Conservation (phyloP, 768 basidiomycete genomes). For the Phaeotremella fagi region DNA sequence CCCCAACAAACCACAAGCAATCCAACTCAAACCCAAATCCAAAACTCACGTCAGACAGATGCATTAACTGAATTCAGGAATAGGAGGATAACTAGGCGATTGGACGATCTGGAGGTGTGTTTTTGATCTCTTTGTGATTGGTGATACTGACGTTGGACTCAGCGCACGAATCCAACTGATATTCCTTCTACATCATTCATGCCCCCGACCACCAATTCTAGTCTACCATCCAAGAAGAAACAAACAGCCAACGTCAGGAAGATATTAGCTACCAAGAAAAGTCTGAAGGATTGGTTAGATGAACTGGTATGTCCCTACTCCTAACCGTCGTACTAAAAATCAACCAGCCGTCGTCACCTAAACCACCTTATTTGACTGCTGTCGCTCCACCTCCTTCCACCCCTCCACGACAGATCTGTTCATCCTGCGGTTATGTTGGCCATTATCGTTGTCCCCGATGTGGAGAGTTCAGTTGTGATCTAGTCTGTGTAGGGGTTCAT, state of each 20-base stretch:
- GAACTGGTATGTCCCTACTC: slow-evolving; percentile 38
- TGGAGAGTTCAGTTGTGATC: slow-evolving; percentile 41
- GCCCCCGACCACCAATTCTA: background rate
- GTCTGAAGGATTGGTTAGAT: slow-evolving; percentile 40
- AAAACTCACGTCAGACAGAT: slow-evolving; percentile 18
- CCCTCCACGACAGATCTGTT: slow-evolving; percentile 37
- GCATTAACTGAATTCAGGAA: slow-evolving; percentile 33
- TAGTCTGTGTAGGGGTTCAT: slow-evolving; percentile 34
- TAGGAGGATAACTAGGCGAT: slow-evolving; percentile 27
- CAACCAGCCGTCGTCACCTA: slow-evolving; percentile 20
- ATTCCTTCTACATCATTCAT: slow-evolving; percentile 39
- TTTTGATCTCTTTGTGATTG: background rate
- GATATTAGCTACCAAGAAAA: slow-evolving; percentile 40
- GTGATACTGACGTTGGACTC: slow-evolving; percentile 2
- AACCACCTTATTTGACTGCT: slow-evolving; percentile 28
- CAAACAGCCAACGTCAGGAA: slow-evolving; percentile 37
- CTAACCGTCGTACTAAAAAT: background rate
- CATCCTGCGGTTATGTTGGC: slow-evolving; percentile 43
- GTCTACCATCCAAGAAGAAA: slow-evolving; percentile 34
- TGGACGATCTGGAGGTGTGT: slow-evolving; percentile 46
- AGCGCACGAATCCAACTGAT: slow-evolving; percentile 46
- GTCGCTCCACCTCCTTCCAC: slow-evolving; percentile 18
- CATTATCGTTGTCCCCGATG: slow-evolving; percentile 38
- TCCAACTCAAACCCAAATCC: background rate
- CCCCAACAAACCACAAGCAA: background rate